Evolutionary conservation across 2,329 filamentous ascomycete species (phyloP).

Genomic region (Zasmidium citrigriseum): DNA sequence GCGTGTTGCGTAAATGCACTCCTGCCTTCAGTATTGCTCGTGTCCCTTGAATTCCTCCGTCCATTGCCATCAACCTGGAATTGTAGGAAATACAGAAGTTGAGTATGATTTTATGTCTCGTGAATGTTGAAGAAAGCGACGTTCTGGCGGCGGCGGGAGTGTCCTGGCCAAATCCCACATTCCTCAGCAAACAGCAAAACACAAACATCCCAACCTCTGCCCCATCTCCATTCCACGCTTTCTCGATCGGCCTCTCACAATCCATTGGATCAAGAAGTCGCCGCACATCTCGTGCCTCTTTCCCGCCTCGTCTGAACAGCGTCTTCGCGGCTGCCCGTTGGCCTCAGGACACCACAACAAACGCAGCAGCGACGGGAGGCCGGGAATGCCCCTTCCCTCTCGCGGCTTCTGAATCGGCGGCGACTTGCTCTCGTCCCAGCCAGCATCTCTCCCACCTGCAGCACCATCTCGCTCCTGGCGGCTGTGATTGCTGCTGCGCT

Average conservation of each 20-base stretch:
- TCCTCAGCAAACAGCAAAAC: slow-evolving; percentile 10
- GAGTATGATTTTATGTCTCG: not conserved
- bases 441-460: not conserved
- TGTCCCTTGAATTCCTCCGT: not conserved
- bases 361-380: not conserved
- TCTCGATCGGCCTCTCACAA: not conserved
- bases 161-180: slow-evolving; percentile 3
- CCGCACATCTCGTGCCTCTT: slow-evolving; percentile 6
- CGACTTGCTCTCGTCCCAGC: not conserved
- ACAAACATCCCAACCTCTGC: not conserved
- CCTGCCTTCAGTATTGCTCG: not conserved
- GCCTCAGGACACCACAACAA: not conserved
- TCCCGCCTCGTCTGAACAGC: slow-evolving; percentile 2
- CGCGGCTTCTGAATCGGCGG: not conserved
- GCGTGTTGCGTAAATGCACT: not conserved
- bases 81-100: not conserved
- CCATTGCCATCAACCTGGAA: not conserved
- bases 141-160: not conserved
- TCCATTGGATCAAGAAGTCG: not conserved
- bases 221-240: slow-evolving; percentile 7
- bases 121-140: not conserved
- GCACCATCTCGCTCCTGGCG: slow-evolving; percentile 9
- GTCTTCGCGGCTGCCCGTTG: not conserved
- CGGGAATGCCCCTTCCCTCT: slow-evolving; percentile 1
- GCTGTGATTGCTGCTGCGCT: not conserved